Evolutionary conservation across 352 stramenopile genomes (phyloP), one percentile per base, ranked within the genome.

Genomic region (Phytophthora kernoviae): DNA sequence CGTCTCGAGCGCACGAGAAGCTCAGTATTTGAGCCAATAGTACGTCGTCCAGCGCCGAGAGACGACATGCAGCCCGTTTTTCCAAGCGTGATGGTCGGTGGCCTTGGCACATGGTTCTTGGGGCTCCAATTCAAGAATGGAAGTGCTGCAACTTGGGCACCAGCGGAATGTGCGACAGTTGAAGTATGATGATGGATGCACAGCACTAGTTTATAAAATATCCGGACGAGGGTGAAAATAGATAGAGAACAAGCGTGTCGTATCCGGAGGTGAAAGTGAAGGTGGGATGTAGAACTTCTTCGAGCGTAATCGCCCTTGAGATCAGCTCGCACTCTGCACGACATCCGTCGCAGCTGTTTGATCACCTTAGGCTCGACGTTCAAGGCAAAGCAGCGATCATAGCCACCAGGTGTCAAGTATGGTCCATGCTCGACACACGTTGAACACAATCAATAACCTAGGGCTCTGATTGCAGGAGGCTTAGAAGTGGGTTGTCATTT

Each of bases 11-110:
- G 17, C 52, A 26, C 33, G 70, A 47, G 58, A 73, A 86, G 26
- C 53, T 24, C 21, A 87, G 42, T 9, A 90, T 59, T 11, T 62
- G 64, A 42, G 59, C 68, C 21, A 92, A 61, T 30, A 90, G 37
- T 18, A 68, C 79, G 51, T 90, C 80, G 43, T 83, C 64, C 47
- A 91, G 65, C 22, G 56, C 54, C n/a, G 61, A 57, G 42, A 77
- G 39, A 12, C 65, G 55, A 32, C 60, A 54, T 30, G 8, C 2
- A 15, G 54, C 24, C 10, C 48, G 58, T 43, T 73, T 73, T 26
- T 39, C 20, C 10, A 22, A 30, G 22, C 40, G 40, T 36, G 50
- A 58, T 47, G 43, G 54, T 56, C 34, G 49, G 12, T 24, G 54
- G 22, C 17, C 37, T 58, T 66, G 60, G 27, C 51, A 67, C 65